These are phyloP conservation scores for Geotrichum citri-aurantii DNA, from an alignment of 1,139 yeast species.

Conservation along the genomic window DNA sequence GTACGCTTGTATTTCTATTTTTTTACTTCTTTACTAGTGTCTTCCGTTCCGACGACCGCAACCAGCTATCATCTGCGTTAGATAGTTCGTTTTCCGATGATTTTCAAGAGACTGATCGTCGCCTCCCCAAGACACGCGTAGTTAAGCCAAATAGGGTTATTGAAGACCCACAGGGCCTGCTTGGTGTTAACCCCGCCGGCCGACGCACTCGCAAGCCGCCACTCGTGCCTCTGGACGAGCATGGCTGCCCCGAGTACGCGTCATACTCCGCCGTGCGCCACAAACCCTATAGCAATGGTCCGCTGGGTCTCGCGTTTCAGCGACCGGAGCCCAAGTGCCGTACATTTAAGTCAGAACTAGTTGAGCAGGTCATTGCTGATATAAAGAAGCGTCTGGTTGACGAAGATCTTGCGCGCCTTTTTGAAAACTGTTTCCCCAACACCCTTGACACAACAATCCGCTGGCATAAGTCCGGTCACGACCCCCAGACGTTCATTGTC, in stretches of 20 bases:
- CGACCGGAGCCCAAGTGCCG: conserved; percentile 69
- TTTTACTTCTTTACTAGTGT: conserved; percentile 11
- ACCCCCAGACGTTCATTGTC: conserved; percentile 56
- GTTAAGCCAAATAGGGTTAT: not conserved
- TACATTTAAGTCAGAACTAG: conserved; percentile 58
- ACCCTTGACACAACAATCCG: conserved; percentile 82
- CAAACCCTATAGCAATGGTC: conserved; percentile 34
- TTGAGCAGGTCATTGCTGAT: conserved; percentile 57
- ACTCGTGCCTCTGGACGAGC: conserved; percentile 8
- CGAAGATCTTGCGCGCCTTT: conserved; percentile 63
- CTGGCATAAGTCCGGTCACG: conserved; percentile 48
- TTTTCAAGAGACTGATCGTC: not conserved
- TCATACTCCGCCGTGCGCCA: conserved; percentile 36
- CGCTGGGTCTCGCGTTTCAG: conserved; percentile 57
- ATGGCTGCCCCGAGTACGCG: conserved; percentile 39
- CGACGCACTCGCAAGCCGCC: not conserved
- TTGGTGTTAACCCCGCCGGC: not conserved
- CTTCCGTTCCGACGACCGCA: not conserved
- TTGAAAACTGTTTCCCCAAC: conserved; percentile 82
- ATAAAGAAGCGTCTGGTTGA: conserved; percentile 48
- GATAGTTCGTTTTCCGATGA: not conserved
- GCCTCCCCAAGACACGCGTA: not conserved
- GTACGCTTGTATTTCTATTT: not conserved
- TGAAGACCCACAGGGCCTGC: not conserved
- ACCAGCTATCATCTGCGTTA: not conserved